Evolutionary conservation across 1,284 basidiomycete genomes (phyloP), one percentile per base, ranked within the genome.

Genomic region (Puccinia hordei): DNA sequence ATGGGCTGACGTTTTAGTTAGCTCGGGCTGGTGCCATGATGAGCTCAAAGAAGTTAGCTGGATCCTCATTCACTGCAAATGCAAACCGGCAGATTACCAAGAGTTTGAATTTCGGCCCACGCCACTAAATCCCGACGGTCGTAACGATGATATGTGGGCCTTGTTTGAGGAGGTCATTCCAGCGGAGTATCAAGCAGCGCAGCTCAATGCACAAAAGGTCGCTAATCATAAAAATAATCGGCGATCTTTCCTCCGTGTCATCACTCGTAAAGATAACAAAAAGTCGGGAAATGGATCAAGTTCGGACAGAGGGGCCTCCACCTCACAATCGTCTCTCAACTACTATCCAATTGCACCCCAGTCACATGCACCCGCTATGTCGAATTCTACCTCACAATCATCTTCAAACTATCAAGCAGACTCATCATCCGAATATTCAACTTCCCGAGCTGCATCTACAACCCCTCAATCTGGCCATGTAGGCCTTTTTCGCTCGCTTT

Each of bases 31-130:
- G 85, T 82, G 82, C 2, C 68, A 82, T 22, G 85, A 85, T 73
- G 84, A 85, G 78, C 73, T 83, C 51, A 85, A 85, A 74, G 83
- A 85, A 81, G 82, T 82, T 38, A 83, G 74, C 69, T 85, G 84
- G 71, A 84, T 82, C 17, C 59, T 85, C 15, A 63, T 85, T 35
- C 82, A 84, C 35, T 85, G 82, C 82, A 83, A 82, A 66, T 81
- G 80, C 15, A 61, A 82, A 17, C 80, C 80, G 30, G 78, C 81
- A 41, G 80, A 81, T 12, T 77, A 81, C 8, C 74, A 82, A 72
- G 69, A 72, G n/a, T 72, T 57, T 24, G 49, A 72, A 33, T 44
- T 66, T 51, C 65, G 65, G 30, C 55, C 77, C 1, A 63, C 65
- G 30, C 35, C 61, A 30, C 19, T 72, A 9, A 59, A 61, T 33